Evolutionary conservation across 2,329 filamentous ascomycete genomes (phyloP), one percentile per base, ranked within the genome.

Genomic region (Penicillium sp.): DNA sequence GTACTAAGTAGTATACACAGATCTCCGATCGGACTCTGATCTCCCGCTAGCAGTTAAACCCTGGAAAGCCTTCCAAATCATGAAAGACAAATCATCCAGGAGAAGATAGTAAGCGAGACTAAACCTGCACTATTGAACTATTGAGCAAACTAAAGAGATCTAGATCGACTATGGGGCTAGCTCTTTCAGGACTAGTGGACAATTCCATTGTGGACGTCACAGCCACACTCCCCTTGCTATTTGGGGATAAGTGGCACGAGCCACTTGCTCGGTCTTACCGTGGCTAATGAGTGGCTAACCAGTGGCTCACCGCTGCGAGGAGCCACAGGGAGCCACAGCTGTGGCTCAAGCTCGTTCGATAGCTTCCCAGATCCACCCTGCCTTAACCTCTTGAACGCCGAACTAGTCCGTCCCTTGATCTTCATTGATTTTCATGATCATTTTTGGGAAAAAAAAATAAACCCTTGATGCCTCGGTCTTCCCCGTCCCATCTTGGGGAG

Each of bases 401-500:
- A 57, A 56, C 56, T 59, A 57, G 56, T 57, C 58, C 57, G 56
- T 39, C 54, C 58, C 55, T 59, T 60, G 59, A 61, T 61, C 58
- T 59, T 60, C 58, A 56, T 35, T 35, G 33, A 35, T 35, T 35
- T 35, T 18, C 34, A 57, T 25, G 53, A 49, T 58, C 53, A 57
- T 57, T 53, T 58, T 50, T 49, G 6, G 45, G 45, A 46, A 25
- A n/a, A 35, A 22, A 22, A 22, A 22, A 22, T 22, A 22, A 35
- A 57, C 54, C 54, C 46, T 48, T 46, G 47, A 48, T 50, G 50
- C 44, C 31, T 56, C 56, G 59, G 59, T 38, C 54, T 49, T 49
- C 36, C 53, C 57, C 54, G 48, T 44, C 34, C 34, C 22, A 31
- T 33, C 43, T 36, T 41, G 12, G n/a, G 25, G 10, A 8, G 22